A percentile compares a stretch with the other conserved stretches of the same genome.
These are phyloP conservation scores for Aspergillus ellipticus DNA, from an alignment of 495 filamentous ascomycete genomes.

Conservation along the genomic window DNA sequence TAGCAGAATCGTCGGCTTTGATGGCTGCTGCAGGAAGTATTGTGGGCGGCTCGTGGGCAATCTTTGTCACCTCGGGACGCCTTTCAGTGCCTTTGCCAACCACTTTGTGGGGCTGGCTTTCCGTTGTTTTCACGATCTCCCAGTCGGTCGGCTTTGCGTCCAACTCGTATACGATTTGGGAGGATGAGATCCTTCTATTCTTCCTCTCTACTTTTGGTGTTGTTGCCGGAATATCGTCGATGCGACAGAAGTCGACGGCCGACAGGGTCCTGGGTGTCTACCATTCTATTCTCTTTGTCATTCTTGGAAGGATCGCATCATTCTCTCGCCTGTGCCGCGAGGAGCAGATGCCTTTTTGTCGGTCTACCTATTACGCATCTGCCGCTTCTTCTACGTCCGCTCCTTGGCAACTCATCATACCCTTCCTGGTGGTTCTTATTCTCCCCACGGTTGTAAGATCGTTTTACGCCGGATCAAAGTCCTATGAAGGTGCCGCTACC, in stretches of 20 bases:
- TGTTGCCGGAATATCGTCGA: slow-evolving; percentile 64
- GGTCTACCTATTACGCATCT: slow-evolving; percentile 92
- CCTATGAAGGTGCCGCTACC: slow-evolving; percentile 79
- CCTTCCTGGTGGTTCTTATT: slow-evolving; percentile 66
- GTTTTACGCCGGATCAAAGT: slow-evolving; percentile 71
- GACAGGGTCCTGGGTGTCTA: slow-evolving; percentile 73
- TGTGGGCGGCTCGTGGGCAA: slow-evolving; percentile 53
- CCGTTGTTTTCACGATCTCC: slow-evolving; percentile 71
- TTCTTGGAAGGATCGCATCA: slow-evolving; percentile 77
- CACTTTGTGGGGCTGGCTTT: slow-evolving; percentile 84
- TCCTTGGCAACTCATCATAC: slow-evolving; percentile 81
- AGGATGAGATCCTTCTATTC: slow-evolving; percentile 90
- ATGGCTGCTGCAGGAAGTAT: slow-evolving; percentile 61
- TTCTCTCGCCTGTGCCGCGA: slow-evolving; percentile 93
- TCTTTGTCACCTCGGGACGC: slow-evolving; percentile 46
- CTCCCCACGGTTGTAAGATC: slow-evolving; percentile 75
- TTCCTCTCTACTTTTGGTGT: slow-evolving; percentile 86
- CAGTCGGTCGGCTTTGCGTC: slow-evolving; percentile 91
- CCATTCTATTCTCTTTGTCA: slow-evolving; percentile 78
- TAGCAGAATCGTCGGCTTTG: slow-evolving; percentile 32
- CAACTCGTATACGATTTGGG: slow-evolving; percentile 99
- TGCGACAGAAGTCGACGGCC: slow-evolving; percentile 57
- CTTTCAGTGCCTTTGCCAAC: slow-evolving; percentile 62
- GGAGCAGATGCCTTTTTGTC: slow-evolving; percentile 96
- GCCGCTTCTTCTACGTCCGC: slow-evolving; percentile 88